Base-by-base conservation (phyloP, 805 yeast genomes). In the Cyberlindnera petersonii region DNA sequence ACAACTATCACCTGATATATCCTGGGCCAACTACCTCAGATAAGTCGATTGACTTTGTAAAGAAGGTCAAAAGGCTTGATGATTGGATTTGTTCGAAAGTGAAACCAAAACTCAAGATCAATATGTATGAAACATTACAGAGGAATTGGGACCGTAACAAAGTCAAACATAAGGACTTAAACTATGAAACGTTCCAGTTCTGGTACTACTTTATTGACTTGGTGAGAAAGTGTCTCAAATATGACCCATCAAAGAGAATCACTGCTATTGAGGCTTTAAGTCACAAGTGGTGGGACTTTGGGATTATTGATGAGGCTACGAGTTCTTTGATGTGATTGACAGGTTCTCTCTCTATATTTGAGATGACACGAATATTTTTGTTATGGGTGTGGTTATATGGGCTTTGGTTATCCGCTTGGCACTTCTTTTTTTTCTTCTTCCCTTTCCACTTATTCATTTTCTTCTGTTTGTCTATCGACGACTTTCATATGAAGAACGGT, bases 171-270 rank as follows among this genome's bases (percentile, higher is more conserved):
- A 61, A 58, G 45, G 59, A 63, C 40, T 45, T 62, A 51, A 68
- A 79, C 63, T 59, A 68, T 59, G 83, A 82, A 31, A 76, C 79
- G 40, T 82, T 82, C 57, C 71, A 76, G 31, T 87, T 87, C 60
- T 89, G 97, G 96, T 83, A 75, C 68, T 74, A 74, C 61, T 88
- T 88, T 59, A 64, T 72, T 36, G 95, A 86, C 59, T 66, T 86
- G 49, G 65, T 85, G 46, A 74, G 71, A 43, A 72, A 71, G 49
- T 69, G 86, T 53, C 74, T 86, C 45, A 78, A 73, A 21, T 81
- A 80, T 51, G 86, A 86, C 54, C 94, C 95, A 1, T 57, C 69
- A 3, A 70, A 79, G 53, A 68, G 95, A 48, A 77, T 84, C 37
- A 75, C 86, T 2, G 95, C 91, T 5, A 74, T 71, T 42, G 82